Conservation (phyloP, 1,284 basidiomycete species). For the Cryptococcus floricola region DNA sequence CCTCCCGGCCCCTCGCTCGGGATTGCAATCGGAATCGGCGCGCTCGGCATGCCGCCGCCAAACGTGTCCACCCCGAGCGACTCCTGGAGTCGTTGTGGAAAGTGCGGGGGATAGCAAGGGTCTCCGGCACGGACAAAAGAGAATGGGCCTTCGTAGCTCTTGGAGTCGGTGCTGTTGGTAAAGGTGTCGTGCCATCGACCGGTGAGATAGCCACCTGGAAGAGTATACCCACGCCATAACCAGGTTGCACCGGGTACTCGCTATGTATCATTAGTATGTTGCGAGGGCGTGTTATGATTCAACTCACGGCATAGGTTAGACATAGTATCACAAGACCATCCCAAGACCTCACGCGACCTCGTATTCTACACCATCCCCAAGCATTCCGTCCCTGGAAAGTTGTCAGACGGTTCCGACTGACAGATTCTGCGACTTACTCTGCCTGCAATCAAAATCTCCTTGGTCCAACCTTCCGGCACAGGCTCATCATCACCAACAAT, state of each 20-base stretch:
- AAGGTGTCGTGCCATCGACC: slow-evolving; percentile 49
- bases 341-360: slow-evolving; percentile 47
- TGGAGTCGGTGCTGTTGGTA: slow-evolving; percentile 30
- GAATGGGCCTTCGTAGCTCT: slow-evolving; percentile 42
- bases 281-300: background rate
- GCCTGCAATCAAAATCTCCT: slow-evolving; percentile 48
- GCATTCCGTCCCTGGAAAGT: slow-evolving; percentile 18
- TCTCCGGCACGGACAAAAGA: slow-evolving; percentile 40
- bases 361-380: slow-evolving; percentile 38
- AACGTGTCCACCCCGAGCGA: slow-evolving; percentile 22
- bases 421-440: slow-evolving; percentile 17
- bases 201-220: slow-evolving; percentile 41
- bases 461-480: slow-evolving; percentile 45
- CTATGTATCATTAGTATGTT: slow-evolving; percentile 10
- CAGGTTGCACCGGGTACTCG: slow-evolving; percentile 37
- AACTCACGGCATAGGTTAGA: slow-evolving; percentile 26
- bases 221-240: slow-evolving; percentile 47
- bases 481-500: slow-evolving; percentile 29
- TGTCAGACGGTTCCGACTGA: background rate
- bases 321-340: slow-evolving; percentile 43
- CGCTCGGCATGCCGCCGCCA: background rate
- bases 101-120: slow-evolving; percentile 33
- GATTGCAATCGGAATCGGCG: too few relatives aligned
- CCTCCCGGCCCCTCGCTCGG: too few relatives aligned
- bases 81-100: slow-evolving; percentile 31